Percentiles rank a stretch among this genome's conserved stretches.
Evolutionary conservation across 2,329 filamentous ascomycete genomes (phyloP).

Genomic region (Diaporthe sp.): DNA sequence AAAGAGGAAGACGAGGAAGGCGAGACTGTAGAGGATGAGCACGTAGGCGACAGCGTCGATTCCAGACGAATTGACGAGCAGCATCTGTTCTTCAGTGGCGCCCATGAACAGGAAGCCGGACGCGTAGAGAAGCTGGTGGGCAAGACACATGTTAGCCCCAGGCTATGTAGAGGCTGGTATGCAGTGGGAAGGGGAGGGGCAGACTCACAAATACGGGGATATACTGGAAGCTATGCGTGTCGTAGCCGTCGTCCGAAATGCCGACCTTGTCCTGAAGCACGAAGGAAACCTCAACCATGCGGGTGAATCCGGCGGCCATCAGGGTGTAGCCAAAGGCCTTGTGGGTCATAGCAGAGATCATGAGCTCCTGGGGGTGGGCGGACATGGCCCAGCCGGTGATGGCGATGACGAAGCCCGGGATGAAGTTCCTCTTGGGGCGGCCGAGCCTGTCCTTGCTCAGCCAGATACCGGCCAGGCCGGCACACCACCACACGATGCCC

Average conservation of each 20-base stretch:
- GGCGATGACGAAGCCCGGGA: constrained; percentile 91
- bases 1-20: constrained; percentile 93
- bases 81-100: constrained; percentile 96
- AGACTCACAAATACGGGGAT: constrained; percentile 69
- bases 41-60: constrained; percentile 94
- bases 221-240: constrained; percentile 74
- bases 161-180: not conserved
- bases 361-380: constrained; percentile 86
- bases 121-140: constrained; percentile 82
- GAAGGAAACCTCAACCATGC: constrained; percentile 93
- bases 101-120: constrained; percentile 98
- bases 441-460: constrained; percentile 87
- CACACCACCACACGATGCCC: constrained; percentile 99
- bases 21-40: constrained; percentile 89
- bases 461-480: constrained; percentile 93
- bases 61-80: constrained; percentile 77
- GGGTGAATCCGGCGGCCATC: constrained; percentile 87
- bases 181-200: too few relatives aligned
- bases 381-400: constrained; percentile 98
- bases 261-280: constrained; percentile 81
- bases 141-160: constrained; percentile 38
- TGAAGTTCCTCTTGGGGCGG: constrained; percentile 89
- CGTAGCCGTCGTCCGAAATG: constrained; percentile 75
- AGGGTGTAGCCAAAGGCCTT: constrained; percentile 93
- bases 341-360: constrained; percentile 90